Evolutionary conservation across 116 monocot species (phyloP), one percentile per base, ranked within the genome.

Genomic region (Trichopus zeylanicus): DNA sequence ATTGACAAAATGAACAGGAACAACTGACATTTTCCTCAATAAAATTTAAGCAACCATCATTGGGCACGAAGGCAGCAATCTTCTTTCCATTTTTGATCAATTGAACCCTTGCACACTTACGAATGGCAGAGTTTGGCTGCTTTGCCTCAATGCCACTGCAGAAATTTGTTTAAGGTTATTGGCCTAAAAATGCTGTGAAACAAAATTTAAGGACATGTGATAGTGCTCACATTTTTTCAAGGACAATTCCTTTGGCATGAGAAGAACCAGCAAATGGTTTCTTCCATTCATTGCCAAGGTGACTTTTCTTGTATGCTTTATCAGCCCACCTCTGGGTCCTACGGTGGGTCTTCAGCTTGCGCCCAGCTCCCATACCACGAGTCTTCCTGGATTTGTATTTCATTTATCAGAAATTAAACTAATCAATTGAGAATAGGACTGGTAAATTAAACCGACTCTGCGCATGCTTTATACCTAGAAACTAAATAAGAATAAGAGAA

Each of bases 191-290:
- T 35, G 10, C 34, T 6, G 34, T 5, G 10, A 24, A 53, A 28
- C 26, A 24, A 28, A 15, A 53, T 3, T 12, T 4, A 2, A 28
- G 53, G 11, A 16, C 4, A 9, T 28, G 12, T 13, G 6, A 28
- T 8, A 27, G 16, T 16, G 10, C 64, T 66, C 23, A 79, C 79
- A 79, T 79, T 56, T 79, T 79, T 35, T 79, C 79, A 46, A 79
- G 57, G 28, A 79, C 79, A 35, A 79, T 79, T 46, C 79, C 79
- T 65, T 79, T 74, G 9, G 79, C 79, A 74, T 79, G 79, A n/a
- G 79, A 79, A 48, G 79, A 79, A 20, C 79, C 79, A 58, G 79
- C 79, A 59, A 79, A 79, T 7, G 79, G 79, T 59, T 79, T 79
- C 63, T 79, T 79, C 79, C 79, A 79, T 51, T 79, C 79, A 20